Conservation (phyloP, 805 yeast species). For the Ogataea trehalophila region DNA sequence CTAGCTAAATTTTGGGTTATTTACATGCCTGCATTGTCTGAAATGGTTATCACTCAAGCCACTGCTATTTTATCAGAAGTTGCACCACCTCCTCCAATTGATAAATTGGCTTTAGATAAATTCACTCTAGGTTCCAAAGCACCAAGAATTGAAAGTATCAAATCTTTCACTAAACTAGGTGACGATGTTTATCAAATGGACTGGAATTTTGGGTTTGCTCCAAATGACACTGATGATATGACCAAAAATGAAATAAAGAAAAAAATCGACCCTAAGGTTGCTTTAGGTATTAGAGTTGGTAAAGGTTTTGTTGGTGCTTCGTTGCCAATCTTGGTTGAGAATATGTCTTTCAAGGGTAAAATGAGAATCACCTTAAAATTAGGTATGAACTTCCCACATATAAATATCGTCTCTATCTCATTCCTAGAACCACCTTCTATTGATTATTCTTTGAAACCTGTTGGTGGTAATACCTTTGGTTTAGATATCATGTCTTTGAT, state of each 20-base stretch:
- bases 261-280: constrained; percentile 75
- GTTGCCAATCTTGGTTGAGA: constrained; percentile 74
- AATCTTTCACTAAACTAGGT: constrained; percentile 68
- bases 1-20: constrained; percentile 81
- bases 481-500: constrained; percentile 77
- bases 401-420: constrained; percentile 63
- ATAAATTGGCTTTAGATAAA: constrained; percentile 65
- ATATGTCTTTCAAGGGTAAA: constrained; percentile 71
- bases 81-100: constrained; percentile 82
- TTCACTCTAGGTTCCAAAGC: constrained; percentile 80
- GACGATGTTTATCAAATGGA: constrained; percentile 72
- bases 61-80: constrained; percentile 62
- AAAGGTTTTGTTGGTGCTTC: constrained; percentile 74
- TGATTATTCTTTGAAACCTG: constrained; percentile 77
- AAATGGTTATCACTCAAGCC: constrained; percentile 66
- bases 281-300: constrained; percentile 75
- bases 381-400: constrained; percentile 70
- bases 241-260: constrained; percentile 66
- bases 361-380: constrained; percentile 60
- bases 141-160: constrained; percentile 67
- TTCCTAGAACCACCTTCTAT: constrained; percentile 75
- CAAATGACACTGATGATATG: constrained; percentile 80
- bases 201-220: constrained; percentile 77
- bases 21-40: constrained; percentile 81
- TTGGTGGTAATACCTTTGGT: constrained; percentile 87